Base-by-base conservation (phyloP, 148 eudicot species). In the Hydrangea macrophylla region DNA sequence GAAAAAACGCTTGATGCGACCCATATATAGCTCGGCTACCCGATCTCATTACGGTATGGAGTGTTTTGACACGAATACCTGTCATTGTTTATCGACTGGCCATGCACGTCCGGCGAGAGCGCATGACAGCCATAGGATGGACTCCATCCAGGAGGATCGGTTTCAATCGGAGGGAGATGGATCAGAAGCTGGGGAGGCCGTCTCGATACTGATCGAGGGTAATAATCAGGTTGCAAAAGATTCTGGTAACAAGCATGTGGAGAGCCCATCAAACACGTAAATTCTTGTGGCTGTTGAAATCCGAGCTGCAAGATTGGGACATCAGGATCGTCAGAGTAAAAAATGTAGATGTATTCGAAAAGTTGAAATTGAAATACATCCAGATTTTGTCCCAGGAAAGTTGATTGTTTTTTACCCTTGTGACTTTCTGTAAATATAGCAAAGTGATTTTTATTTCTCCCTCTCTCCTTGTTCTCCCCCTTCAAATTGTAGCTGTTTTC, bases 1-100 rank as follows among this genome's bases (percentile, higher is more conserved):
- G 65, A 88, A 80, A 73, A 84, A 83, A 65, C 78, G 88, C 37
- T n/a, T n/a, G n/a, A 85, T 87, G 92, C 96, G 82, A 58, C 85
- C 90, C 1, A 62, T 90, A 74, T 82, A 83, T 70, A 85, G 96
- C 62, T 83, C 90, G 53, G 78, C 81, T 23, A n/a, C 67, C 59
- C 76, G 92, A 55, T 76, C 88, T 62, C n/a, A n/a, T n/a, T n/a
- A n/a, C n/a, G n/a, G 36, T 61, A 13, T 58, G 64, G 74, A 78
- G 32, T 62, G 80, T 22, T 32, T 76, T 17, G 48, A 63, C 18
- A 64, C 71, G n/a, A 76, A 70, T 64, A 66, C 78, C 5, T 65
- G 69, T 64, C 79, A 72, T 35, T 84, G 81, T 68, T 60, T 67
- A 35, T 61, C 67, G 42, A 62, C 37, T 56, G 30, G 55, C 60